A percentile compares a stretch with the other conserved stretches of the same genome.
phyloP scores from a whole-genome alignment of 306 rosid species.

The Quercus dentata region DNA sequence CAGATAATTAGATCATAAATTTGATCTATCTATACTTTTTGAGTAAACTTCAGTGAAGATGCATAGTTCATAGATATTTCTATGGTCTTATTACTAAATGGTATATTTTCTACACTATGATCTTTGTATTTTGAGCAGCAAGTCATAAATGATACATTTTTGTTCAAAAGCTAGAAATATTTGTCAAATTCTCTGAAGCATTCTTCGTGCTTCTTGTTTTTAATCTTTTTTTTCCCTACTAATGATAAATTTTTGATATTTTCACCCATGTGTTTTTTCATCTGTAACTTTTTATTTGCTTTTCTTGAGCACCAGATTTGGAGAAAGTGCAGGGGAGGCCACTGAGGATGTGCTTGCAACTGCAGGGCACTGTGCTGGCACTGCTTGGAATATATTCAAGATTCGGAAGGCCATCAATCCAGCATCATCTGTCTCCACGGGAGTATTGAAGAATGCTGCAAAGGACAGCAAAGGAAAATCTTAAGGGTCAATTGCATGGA shows the following conservation, averaged over 20 bases:
- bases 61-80: no score
- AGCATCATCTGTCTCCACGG: conserved; percentile 59
- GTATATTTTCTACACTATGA: no score
- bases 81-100: no score
- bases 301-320: conserved; percentile 49
- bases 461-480: conserved; percentile 22
- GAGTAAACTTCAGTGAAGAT: no score
- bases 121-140: background rate
- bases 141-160: background rate
- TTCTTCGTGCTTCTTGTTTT: background rate
- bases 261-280: background rate
- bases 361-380: conserved; percentile 63
- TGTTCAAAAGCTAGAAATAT: background rate
- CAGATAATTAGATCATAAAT: no score
- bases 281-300: background rate
- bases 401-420: conserved; percentile 83
- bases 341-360: conserved; percentile 77
- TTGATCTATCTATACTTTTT: no score
- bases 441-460: conserved; percentile 53
- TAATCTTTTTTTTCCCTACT: background rate
- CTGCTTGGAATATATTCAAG: conserved; percentile 87
- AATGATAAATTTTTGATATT: background rate
- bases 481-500: background rate
- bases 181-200: background rate
- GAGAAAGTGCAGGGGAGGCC: conserved; percentile 87